These are phyloP conservation scores for Colletotrichum sp. DNA, from an alignment of 2,329 filamentous ascomycete genomes.

Conservation along the genomic window DNA sequence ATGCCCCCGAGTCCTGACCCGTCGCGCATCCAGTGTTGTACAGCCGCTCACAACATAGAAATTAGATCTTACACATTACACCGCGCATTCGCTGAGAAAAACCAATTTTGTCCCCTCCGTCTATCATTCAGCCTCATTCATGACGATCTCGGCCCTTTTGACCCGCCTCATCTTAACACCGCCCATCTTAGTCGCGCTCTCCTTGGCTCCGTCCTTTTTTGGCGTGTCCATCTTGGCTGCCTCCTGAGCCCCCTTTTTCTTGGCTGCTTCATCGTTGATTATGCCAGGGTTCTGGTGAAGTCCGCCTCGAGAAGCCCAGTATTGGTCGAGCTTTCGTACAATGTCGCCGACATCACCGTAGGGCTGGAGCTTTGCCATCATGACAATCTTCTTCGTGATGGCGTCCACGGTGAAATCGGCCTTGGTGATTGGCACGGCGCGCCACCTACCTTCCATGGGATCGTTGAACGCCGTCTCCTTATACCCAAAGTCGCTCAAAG, in stretches of 20 bases:
- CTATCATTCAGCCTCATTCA: neutral
- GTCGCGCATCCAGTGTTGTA: neutral
- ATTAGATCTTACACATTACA: neutral
- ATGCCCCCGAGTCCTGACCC: neutral
- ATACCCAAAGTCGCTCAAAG: conserved; percentile 41
- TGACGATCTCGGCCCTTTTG: neutral
- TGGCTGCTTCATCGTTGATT: neutral
- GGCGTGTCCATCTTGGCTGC: neutral
- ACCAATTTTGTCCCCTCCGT: neutral
- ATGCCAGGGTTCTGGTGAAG: neutral
- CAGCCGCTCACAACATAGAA: neutral
- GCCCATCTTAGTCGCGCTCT: neutral
- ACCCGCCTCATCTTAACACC: neutral
- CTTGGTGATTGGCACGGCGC: conserved; percentile 17
- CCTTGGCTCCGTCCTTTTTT: neutral
- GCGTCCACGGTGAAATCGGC: conserved; percentile 3
- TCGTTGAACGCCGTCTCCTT: conserved; percentile 39
- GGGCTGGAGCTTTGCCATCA: conserved; percentile 14
- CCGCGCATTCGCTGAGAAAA: neutral
- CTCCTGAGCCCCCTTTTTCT: neutral
- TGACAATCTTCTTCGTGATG: neutral
- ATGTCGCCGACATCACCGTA: conserved; percentile 1
- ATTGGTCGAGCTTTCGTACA: neutral
- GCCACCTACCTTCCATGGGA: conserved; percentile 42
- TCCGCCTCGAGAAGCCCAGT: neutral